Base-by-base conservation (phyloP, 257 asterid species). In the Fraxinus anomala region DNA sequence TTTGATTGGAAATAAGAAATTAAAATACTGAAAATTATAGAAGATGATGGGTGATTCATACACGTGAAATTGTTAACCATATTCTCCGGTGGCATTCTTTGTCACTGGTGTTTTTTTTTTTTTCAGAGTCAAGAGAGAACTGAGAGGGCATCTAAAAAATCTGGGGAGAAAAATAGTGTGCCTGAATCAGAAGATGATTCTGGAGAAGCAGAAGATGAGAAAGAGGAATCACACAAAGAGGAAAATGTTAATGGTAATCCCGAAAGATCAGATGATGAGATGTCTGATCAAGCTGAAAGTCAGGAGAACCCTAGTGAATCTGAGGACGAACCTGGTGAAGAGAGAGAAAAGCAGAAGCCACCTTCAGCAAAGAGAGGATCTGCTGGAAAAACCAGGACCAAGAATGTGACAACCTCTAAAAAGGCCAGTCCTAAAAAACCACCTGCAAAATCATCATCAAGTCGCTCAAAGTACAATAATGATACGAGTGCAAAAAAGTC, bases 241-340 rank as follows among this genome's bases (percentile, higher is more conserved):
- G 86, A 89, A 81, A 86, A 87, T 74, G 76, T 40, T 17, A 86
- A 89, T 82, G 94, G 93, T 39, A 80, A 73, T 69, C 88, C 81
- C 0, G 92, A 89, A 65, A 81, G 54, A 79, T 89, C 96, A 47
- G 92, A 90, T 3, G 93, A 85, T 83, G 99, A 90, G 86, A 79
- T 84, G 84, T 88, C 97, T 76, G 92, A 91, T 34, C 85, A 82
- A 70, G 91, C 91, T 80, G 91, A 82, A 39, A 89, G 89, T 81
- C 91, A 84, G 80, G 91, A 86, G 79, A 89, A 85, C 75, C 86
- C 68, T 84, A 85, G 76, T 77, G 94, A 86, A 72, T 77, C 89
- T 71, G 90, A 87, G 78, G 80, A 74, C 67, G 90, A 85, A 47
- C 68, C 85, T 5, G 88, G 80, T 78, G 89, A 82, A 68, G 87